These are phyloP conservation scores for Mallotus nudiflorus DNA, from an alignment of 345 rosid species.

Conservation along the genomic window DNA sequence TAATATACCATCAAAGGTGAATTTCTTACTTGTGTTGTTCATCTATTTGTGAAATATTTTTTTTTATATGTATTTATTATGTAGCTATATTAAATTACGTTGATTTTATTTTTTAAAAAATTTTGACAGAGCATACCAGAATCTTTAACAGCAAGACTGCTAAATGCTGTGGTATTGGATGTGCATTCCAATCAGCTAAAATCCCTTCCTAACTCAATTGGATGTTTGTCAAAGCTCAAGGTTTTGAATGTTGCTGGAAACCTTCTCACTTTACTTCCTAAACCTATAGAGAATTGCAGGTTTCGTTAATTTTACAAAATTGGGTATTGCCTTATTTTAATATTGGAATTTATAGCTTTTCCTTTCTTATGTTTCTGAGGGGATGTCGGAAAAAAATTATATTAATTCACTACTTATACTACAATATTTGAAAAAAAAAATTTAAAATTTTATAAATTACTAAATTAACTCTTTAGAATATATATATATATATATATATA, in stretches of 20 bases:
- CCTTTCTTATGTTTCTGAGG: no score
- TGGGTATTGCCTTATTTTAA: not conserved
- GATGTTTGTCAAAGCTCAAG: constrained; percentile 84
- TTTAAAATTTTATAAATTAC: no score
- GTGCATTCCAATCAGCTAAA: constrained; percentile 80
- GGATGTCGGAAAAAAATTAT: no score
- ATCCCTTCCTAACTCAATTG: constrained; percentile 76
- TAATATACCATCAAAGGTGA: no score
- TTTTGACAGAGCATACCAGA: constrained; percentile 68
- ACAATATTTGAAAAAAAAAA: no score
- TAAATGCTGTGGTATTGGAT: constrained; percentile 72
- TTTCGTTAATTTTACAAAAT: constrained; percentile 12
- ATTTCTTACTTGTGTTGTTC: no score
- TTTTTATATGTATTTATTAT: no score
- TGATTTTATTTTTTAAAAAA: not conserved
- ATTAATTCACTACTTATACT: no score
- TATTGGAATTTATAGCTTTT: no score
- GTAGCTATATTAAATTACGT: not conserved
- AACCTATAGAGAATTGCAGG: constrained; percentile 84
- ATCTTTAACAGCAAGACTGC: constrained; percentile 73
- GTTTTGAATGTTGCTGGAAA: constrained; percentile 76
- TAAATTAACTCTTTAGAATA: no score
- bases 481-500: no score
- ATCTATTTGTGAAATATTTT: no score
- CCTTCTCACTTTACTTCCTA: constrained; percentile 60